Conservation (phyloP, 2,329 filamentous ascomycete species). For the Teratosphaeria nubilosa region DNA sequence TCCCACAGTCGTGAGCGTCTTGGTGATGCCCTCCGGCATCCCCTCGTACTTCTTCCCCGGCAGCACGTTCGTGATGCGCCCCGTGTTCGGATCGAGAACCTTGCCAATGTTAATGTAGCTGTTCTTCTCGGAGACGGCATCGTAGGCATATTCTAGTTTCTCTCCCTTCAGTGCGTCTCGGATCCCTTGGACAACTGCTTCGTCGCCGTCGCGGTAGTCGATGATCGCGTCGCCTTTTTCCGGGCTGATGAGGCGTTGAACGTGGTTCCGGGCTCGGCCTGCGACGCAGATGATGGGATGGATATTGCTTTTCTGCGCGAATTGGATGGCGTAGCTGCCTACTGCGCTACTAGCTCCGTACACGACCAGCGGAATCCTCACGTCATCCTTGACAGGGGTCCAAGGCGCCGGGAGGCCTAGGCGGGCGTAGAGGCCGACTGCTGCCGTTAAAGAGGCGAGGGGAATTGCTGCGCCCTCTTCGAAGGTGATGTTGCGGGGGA, state of each 20-base stretch:
- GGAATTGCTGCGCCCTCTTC: slow-evolving; percentile 36
- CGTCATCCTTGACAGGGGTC: slow-evolving; percentile 14
- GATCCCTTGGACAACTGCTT: slow-evolving; percentile 22
- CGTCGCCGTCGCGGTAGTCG: slow-evolving; percentile 44
- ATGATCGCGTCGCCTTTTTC: slow-evolving; percentile 47
- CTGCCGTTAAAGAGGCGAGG: slow-evolving; percentile 37
- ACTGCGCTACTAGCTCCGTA: slow-evolving; percentile 47
- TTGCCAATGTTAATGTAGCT: slow-evolving; percentile 28
- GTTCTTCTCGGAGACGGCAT: slow-evolving; percentile 23
- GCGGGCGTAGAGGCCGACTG: slow-evolving; percentile 33
- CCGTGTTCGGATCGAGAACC: slow-evolving; percentile 25
- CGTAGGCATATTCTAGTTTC: slow-evolving; percentile 24
- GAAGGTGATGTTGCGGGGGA: slow-evolving; percentile 40
- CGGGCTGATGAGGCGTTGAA: slow-evolving; percentile 42
- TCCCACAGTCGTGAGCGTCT: slow-evolving; percentile 28
- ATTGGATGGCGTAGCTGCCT: slow-evolving; percentile 48
- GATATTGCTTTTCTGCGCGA: slow-evolving; percentile 44
- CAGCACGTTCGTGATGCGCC: slow-evolving; percentile 26
- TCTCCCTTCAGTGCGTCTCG: slow-evolving; percentile 11
- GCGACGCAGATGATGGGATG: slow-evolving; percentile 54
- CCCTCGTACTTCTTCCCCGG: slow-evolving; percentile 32
- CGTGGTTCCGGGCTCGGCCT: slow-evolving; percentile 41
- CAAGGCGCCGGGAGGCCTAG: slow-evolving; percentile 35
- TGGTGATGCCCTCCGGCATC: slow-evolving; percentile 28
- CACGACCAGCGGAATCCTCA: slow-evolving; percentile 29